Percentiles rank a stretch among this genome's conserved stretches.
phyloP scores from a whole-genome alignment of 768 basidiomycete genomes.

The Lactarius evosmus region DNA sequence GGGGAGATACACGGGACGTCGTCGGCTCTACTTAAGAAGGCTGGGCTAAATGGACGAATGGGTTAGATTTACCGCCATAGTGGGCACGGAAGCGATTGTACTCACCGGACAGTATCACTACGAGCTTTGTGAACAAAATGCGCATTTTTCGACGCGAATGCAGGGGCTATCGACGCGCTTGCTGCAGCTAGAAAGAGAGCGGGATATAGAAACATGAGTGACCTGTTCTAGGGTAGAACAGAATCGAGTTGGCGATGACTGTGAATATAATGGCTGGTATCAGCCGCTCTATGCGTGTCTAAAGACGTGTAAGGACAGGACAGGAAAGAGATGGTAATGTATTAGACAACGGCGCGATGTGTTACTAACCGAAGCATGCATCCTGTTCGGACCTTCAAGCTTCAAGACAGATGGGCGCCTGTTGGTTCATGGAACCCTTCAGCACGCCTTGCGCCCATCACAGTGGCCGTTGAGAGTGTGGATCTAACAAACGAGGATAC shows the following conservation, averaged over 20 bases:
- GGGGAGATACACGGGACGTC: constrained; percentile 38
- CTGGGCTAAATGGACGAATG: neutral
- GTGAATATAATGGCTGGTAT: neutral
- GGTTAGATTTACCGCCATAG: neutral
- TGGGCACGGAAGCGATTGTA: neutral
- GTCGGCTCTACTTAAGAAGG: neutral
- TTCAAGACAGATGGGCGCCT: neutral
- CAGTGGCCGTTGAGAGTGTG: no score
- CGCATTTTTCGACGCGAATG: neutral
- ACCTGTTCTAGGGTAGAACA: neutral
- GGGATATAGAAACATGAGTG: neutral
- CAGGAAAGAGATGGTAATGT: neutral
- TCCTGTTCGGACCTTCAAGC: neutral
- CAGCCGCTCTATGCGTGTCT: neutral
- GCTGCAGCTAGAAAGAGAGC: neutral
- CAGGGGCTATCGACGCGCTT: neutral
- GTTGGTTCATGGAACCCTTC: neutral
- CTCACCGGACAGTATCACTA: neutral
- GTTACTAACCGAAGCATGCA: no score
- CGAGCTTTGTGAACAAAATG: neutral
- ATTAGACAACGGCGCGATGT: neutral
- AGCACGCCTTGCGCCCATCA: no score
- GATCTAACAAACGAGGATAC: no score
- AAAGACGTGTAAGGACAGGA: constrained; percentile 6
- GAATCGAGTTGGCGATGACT: neutral